These are phyloP conservation scores for Mayamaea pseudoterrestris DNA, from an alignment of 108 stramenopile species.

Conservation along the genomic window DNA sequence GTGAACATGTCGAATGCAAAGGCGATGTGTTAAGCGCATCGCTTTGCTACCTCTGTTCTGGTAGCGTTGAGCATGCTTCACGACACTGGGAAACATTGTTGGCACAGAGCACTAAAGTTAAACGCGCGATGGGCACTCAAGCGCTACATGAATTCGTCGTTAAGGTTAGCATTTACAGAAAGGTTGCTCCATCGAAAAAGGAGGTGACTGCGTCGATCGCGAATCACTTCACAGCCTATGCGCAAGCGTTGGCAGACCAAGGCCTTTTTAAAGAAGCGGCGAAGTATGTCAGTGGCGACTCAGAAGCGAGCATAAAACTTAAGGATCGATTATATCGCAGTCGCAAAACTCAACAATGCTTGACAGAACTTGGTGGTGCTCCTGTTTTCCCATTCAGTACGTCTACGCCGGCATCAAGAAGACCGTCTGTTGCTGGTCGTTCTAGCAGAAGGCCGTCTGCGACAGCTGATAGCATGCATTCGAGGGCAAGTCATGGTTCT, in stretches of 20 bases:
- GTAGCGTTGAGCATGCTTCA: constrained; percentile 75
- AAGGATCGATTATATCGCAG: constrained; percentile 58
- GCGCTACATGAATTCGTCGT: constrained; percentile 82
- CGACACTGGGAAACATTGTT: constrained; percentile 75
- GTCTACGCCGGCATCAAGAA: no score
- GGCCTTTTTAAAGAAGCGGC: constrained; percentile 78
- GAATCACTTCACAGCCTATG: constrained; percentile 73
- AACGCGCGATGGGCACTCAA: constrained; percentile 12
- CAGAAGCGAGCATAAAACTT: background rate
- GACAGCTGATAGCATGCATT: background rate
- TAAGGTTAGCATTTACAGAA: constrained; percentile 78
- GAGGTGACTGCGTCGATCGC: constrained; percentile 51
- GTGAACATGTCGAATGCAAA: constrained; percentile 69
- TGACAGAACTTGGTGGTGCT: constrained; percentile 38
- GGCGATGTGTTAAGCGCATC: constrained; percentile 73
- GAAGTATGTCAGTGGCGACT: constrained; percentile 38
- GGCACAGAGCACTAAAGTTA: constrained; percentile 6
- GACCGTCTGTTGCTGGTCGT: no score
- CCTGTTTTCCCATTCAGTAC: constrained; percentile 68
- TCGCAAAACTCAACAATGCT: constrained; percentile 36
- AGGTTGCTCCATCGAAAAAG: constrained; percentile 34
- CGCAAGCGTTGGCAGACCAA: constrained; percentile 81
- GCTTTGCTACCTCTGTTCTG: constrained; percentile 92
- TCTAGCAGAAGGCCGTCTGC: no score
- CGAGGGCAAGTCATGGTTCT: background rate